A percentile compares a stretch with the other conserved stretches of the same genome.
phyloP scores from a whole-genome alignment of 129 eudicot species.

The Ambrosia artemisiifolia region DNA sequence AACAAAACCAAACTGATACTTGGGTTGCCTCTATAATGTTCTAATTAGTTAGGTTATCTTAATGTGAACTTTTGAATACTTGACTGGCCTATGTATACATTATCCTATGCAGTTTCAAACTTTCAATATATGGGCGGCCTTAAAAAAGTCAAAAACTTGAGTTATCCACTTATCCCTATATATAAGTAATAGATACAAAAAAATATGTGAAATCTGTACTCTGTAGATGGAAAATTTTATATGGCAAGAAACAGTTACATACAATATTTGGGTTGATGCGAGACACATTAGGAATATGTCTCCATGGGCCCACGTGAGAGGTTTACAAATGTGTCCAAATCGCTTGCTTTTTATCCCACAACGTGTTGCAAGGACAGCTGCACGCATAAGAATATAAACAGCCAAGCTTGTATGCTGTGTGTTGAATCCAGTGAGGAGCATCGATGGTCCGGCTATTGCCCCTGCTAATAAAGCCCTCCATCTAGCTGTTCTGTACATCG shows the following conservation, averaged over 20 bases:
- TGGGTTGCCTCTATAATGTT: not conserved
- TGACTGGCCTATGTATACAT: not conserved
- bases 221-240: not conserved
- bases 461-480: slow-evolving; percentile 99
- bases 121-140: not conserved
- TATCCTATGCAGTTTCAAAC: not conserved
- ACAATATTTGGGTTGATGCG: slow-evolving; percentile 91
- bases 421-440: slow-evolving; percentile 85
- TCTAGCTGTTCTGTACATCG: slow-evolving; percentile 76
- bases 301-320: slow-evolving; percentile 98
- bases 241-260: slow-evolving; percentile 24
- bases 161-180: not conserved
- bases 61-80: not conserved
- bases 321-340: slow-evolving; percentile 82
- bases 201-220: not conserved
- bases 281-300: slow-evolving; percentile 97
- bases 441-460: slow-evolving; percentile 90
- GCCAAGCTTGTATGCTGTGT: slow-evolving; percentile 92
- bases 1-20: not conserved
- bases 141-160: not conserved
- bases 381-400: slow-evolving; percentile 94
- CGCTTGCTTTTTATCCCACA: slow-evolving; percentile 97
- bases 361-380: slow-evolving; percentile 95
- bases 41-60: not conserved
- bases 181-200: not conserved